Evolutionary conservation across 768 basidiomycete genomes (phyloP).

Genomic region (Podaxis sp.): DNA sequence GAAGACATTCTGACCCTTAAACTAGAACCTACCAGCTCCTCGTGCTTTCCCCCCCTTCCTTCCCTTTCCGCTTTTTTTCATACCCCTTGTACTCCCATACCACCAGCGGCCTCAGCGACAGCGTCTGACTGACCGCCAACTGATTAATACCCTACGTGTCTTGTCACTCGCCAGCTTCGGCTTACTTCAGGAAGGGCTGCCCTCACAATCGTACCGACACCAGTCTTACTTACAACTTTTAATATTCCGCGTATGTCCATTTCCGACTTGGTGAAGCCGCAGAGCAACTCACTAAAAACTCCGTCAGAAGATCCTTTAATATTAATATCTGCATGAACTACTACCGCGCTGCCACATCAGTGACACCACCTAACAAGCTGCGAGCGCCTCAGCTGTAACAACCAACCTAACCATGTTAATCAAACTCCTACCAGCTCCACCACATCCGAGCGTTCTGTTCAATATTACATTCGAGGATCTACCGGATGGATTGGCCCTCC

Average conservation of each 20-base stretch:
- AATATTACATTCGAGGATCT: slow-evolving; percentile 54
- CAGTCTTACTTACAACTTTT: neutral
- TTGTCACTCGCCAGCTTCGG: neutral
- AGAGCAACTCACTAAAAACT: neutral
- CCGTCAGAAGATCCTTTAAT: neutral
- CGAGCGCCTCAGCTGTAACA: slow-evolving; percentile 1
- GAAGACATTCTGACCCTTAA: slow-evolving; percentile 15
- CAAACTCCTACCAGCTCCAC: slow-evolving; percentile 44
- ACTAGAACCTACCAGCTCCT: slow-evolving; percentile 8
- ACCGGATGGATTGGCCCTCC: slow-evolving; percentile 44
- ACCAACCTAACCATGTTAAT: slow-evolving; percentile 47
- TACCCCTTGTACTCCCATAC: neutral
- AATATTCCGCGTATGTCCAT: slow-evolving; percentile 1
- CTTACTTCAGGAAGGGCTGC: neutral
- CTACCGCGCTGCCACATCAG: neutral
- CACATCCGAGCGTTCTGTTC: slow-evolving; percentile 58
- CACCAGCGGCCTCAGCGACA: neutral
- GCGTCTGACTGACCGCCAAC: neutral
- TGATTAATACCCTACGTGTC: neutral
- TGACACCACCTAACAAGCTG: neutral
- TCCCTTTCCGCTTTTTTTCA: neutral
- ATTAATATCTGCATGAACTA: slow-evolving; percentile 13
- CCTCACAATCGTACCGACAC: neutral
- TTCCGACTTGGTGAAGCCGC: neutral
- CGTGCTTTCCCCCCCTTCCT: neutral